Percentiles rank a stretch among this genome's conserved stretches.
Conservation (phyloP, 2,329 filamentous ascomycete genomes). For the Teratosphaeria nubilosa region DNA sequence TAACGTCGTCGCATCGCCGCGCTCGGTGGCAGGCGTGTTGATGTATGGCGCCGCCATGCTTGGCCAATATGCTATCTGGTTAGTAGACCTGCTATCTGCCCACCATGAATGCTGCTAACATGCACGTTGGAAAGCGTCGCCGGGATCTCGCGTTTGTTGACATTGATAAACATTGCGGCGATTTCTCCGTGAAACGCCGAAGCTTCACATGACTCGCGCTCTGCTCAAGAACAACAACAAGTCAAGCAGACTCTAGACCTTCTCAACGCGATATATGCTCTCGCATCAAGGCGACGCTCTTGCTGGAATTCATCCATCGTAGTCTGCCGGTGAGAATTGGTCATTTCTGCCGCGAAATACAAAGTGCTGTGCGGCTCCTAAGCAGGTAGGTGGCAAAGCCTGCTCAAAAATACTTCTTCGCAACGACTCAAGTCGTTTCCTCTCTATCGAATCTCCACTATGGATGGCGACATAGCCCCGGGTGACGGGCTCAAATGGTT, state of each 20-base stretch:
- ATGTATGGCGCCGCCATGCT: slow-evolving; percentile 35
- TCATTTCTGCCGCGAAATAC: background rate
- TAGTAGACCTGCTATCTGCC: background rate
- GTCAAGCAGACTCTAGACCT: background rate
- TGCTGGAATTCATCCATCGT: background rate
- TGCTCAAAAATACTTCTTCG: background rate
- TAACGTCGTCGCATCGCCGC: slow-evolving; percentile 75
- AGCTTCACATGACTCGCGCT: background rate
- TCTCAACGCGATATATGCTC: background rate
- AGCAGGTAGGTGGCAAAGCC: slow-evolving; percentile 6
- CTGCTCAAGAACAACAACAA: background rate
- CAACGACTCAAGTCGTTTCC: background rate
- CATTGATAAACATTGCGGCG: background rate
- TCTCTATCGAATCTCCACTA: slow-evolving; percentile 1
- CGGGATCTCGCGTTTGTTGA: background rate
- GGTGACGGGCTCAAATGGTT: slow-evolving; percentile 56
- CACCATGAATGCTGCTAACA: background rate
- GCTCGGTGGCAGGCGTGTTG: slow-evolving; percentile 77
- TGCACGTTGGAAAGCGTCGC: background rate
- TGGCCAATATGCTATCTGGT: background rate
- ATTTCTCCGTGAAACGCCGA: background rate
- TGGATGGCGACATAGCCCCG: slow-evolving; percentile 6
- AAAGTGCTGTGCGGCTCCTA: background rate
- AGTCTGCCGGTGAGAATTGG: background rate
- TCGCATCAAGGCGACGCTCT: background rate